A percentile compares a stretch with the other conserved stretches of the same genome.
phyloP scores from a whole-genome alignment of 371 early-diverging fungal species.

The Mortierella sp. region DNA sequence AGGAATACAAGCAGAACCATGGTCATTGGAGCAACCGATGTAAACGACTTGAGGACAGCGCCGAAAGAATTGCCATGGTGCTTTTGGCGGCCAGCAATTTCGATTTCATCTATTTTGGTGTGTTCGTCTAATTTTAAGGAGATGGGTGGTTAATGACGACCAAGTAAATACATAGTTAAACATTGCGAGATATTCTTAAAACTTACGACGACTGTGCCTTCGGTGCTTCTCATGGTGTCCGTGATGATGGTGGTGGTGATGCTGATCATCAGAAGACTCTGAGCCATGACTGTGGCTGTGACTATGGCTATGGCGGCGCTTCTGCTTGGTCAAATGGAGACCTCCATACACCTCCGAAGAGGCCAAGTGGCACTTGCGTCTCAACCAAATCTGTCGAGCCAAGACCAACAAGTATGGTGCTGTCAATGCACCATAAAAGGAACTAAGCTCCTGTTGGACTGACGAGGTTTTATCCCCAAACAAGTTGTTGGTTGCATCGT shows the following conservation, averaged over 20 bases:
- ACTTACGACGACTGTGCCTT: constrained; percentile 31
- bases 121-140: not conserved
- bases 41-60: constrained; percentile 22
- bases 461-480: constrained; percentile 12
- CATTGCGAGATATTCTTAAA: too few relatives aligned
- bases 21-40: constrained; percentile 23
- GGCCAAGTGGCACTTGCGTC: constrained; percentile 1
- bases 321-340: constrained; percentile 19
- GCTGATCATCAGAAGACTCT: constrained; percentile 27
- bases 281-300: constrained; percentile 15
- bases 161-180: not conserved
- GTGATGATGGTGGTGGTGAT: constrained; percentile 12
- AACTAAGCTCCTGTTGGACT: constrained; percentile 14
- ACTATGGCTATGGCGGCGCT: constrained; percentile 17
- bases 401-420: constrained; percentile 33
- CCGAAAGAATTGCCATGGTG: constrained; percentile 19
- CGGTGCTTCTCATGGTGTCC: constrained; percentile 8
- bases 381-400: constrained; percentile 43
- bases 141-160: not conserved
- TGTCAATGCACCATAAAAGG: constrained; percentile 36
- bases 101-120: not conserved
- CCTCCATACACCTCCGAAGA: constrained; percentile 1
- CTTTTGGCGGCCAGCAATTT: not conserved
- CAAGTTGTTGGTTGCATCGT: constrained; percentile 16
- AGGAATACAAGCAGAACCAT: constrained; percentile 23